Conservation (phyloP, 1,139 yeast genomes). For the Citeromyces hawaiiensis region DNA sequence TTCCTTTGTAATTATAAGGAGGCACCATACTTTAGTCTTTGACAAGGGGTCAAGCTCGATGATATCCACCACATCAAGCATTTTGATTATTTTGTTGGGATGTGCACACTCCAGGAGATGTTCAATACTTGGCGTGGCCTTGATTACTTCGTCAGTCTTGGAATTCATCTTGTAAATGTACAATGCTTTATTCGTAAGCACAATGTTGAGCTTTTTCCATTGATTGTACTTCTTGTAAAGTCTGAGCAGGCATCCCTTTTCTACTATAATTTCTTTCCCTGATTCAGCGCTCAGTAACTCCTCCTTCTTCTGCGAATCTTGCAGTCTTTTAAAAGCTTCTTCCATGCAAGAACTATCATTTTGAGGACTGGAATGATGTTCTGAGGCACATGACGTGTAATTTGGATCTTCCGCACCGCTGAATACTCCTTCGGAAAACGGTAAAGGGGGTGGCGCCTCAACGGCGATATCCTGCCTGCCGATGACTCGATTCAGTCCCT, state of each 20-base stretch:
- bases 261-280: conserved; percentile 15
- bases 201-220: conserved; percentile 31
- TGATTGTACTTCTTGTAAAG: conserved; percentile 30
- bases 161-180: conserved; percentile 23
- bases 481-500: conserved; percentile 18
- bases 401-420: conserved; percentile 7
- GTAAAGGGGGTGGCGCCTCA: background rate
- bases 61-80: conserved; percentile 31
- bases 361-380: conserved; percentile 3
- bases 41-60: conserved; percentile 38
- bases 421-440: background rate
- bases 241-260: conserved; percentile 27
- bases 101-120: conserved; percentile 1
- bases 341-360: conserved; percentile 1
- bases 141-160: conserved; percentile 10
- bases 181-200: conserved; percentile 27
- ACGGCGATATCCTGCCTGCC: conserved; percentile 2
- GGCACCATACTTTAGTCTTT: conserved; percentile 28
- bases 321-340: background rate
- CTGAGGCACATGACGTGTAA: conserved; percentile 6
- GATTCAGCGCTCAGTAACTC: conserved; percentile 1
- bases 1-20: conserved; percentile 32
- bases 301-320: background rate
- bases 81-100: conserved; percentile 20
- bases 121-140: conserved; percentile 6